Evolutionary conservation across 257 asterid species (phyloP), one percentile per base, ranked within the genome.

Genomic region (Vinca minor): DNA sequence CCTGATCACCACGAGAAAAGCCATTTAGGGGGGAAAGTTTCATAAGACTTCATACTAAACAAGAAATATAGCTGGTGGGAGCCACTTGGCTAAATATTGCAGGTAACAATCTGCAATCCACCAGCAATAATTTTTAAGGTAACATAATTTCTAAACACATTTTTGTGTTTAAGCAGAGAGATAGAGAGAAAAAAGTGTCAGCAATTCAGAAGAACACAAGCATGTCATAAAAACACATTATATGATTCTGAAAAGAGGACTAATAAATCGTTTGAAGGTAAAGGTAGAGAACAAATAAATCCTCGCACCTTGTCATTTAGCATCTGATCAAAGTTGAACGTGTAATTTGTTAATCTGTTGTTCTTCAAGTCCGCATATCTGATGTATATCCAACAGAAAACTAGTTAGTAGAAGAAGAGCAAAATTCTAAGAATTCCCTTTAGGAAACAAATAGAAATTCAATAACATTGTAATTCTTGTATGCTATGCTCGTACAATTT

Each of bases 331-430:
- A 80, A 93, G 72, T 81, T 93, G 65, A 93, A 89, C 28, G 94
- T 85, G 78, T 89, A 93, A 66, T 85, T 87, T 47, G 99, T 93
- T 56, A 83, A 71, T 72, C 92, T 77, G 88, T 89, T 89, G 77
- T 85, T 87, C 88, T 93, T 93, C 67, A 93, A 82, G 78, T 93
- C 99, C 46, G 96, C 97, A 66, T 93, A 93, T 71, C 99, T 93
- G 85, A 76, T 73, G 56, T 21, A 60, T 20, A 68, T 50, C 62
- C 62, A 48, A 55, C 31, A 71, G 66, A 76, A 34, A 50, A 59
- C 0, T n/a, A 13, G 45, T 73, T 46, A 49, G 42, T 29, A 12
- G 65, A 23, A 48, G 57, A 48, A 6, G 31, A 18, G 23, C 6
- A 42, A 0, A 14, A 42, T 11, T 0, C 13, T 10, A 44, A 26